phyloP scores from a whole-genome alignment of 352 stramenopile genomes.

The Pythium sp. region DNA sequence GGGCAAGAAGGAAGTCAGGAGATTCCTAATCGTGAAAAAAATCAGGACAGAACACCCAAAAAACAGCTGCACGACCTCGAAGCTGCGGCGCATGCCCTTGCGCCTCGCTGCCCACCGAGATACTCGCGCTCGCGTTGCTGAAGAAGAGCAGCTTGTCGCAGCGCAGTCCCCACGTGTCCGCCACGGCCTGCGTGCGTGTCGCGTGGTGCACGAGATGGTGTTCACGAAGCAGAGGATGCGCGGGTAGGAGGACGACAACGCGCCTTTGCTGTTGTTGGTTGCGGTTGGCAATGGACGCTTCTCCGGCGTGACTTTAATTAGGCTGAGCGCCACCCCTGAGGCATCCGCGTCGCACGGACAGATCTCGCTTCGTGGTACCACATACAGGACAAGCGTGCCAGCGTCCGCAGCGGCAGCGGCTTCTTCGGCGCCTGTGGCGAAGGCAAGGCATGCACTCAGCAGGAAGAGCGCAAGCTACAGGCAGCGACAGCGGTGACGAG shows the following conservation, averaged over 20 bases:
- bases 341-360: slow-evolving; percentile 47
- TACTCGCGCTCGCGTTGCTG: slow-evolving; percentile 61
- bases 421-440: neutral
- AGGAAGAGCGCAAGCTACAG: neutral
- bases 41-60: too few relatives aligned
- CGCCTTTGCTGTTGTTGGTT: neutral
- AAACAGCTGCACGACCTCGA: slow-evolving; percentile 56
- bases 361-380: slow-evolving; percentile 40
- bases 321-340: slow-evolving; percentile 34
- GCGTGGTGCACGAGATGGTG: slow-evolving; percentile 74
- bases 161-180: slow-evolving; percentile 79
- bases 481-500: neutral
- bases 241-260: slow-evolving; percentile 27
- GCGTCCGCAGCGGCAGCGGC: neutral
- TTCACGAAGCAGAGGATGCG: slow-evolving; percentile 80
- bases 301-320: slow-evolving; percentile 43
- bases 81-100: slow-evolving; percentile 20
- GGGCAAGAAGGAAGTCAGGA: too few relatives aligned
- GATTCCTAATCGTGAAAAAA: too few relatives aligned
- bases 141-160: slow-evolving; percentile 83
- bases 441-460: neutral
- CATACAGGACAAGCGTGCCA: neutral
- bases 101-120: slow-evolving; percentile 32
- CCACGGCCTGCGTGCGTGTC: slow-evolving; percentile 56
- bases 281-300: neutral